Evolutionary conservation across 2,329 filamentous ascomycete species (phyloP), one percentile per base, ranked within the genome.

Genomic region (Dactylellina drechsleri): DNA sequence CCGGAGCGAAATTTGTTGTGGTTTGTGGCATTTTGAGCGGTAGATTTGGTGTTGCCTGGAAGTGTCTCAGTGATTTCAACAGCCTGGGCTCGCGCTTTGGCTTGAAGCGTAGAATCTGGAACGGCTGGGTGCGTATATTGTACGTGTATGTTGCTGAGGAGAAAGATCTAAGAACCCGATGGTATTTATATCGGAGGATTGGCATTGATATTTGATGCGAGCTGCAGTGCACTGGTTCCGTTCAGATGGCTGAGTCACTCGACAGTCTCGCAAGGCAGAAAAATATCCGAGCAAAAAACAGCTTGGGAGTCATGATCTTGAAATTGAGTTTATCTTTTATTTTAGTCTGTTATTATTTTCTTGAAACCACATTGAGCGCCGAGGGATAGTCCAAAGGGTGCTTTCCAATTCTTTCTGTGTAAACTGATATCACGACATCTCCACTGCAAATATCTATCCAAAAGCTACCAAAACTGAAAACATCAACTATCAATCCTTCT

Each of bases 21-120:
- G 70, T 74, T 45, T 74, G 70, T 74, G 70, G 70, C 70, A 74
- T 74, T 74, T 74, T 74, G 60, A 16, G 26, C 52, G 20, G 43
- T 8, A 12, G 7, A 47, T 4, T 20, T 52, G 47, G 47, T 52
- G 47, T 47, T 18, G 47, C 6, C 12, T 4, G 47, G n/a, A 18
- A 52, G 2, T n/a, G 4, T 47, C 13, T 47, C 43, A 6, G 41
- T 45, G 13, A 47, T 18, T 15, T 47, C 43, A 47, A 47, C n/a
- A 5, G 31, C 31, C 10, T 10, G 31, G 6, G 31, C 10, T 36
- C 31, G 31, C 6, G 10, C 31, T 36, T 36, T n/a, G 13, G 43
- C 13, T 47, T 18, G 5, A 47, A 7, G 13, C 43, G 4, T 18
- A 8, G 15, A n/a, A 1, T 47, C 43, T 16, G 13, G 7, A n/a